Conservation (phyloP, 495 filamentous ascomycete genomes). For the Lophiotrema nucula region DNA sequence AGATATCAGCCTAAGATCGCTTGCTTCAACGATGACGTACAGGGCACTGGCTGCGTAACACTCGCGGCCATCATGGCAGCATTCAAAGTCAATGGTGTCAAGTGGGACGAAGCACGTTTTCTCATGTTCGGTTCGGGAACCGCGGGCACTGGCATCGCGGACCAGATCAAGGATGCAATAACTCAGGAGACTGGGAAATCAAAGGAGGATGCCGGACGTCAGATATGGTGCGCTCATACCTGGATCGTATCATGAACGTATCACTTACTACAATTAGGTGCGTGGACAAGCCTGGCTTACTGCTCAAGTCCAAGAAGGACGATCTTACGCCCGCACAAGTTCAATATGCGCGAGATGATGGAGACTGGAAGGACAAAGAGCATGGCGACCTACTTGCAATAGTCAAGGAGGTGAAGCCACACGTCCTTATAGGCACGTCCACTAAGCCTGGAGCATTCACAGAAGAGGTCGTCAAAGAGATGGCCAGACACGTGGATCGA, state of each 20-base stretch:
- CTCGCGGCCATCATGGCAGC: conserved; percentile 76
- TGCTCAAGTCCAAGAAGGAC: conserved; percentile 61
- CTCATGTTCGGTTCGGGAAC: conserved; percentile 79
- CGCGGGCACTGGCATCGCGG: conserved; percentile 84
- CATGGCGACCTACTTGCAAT: conserved; percentile 61
- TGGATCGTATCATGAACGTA: not conserved
- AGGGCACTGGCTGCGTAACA: conserved; percentile 86
- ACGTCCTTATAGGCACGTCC: conserved; percentile 81
- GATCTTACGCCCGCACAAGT: conserved; percentile 64
- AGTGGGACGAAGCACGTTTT: conserved; percentile 65
- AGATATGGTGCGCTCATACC: conserved; percentile 69
- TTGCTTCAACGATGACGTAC: conserved; percentile 92
- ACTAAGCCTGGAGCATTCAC: conserved; percentile 80
- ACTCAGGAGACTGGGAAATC: conserved; percentile 63
- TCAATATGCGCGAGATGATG: conserved; percentile 62
- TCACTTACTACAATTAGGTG: not conserved
- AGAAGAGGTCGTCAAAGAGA: conserved; percentile 67
- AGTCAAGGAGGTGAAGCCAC: conserved; percentile 70
- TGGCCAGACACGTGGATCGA: conserved; percentile 73
- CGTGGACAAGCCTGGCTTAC: conserved; percentile 79
- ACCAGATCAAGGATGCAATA: conserved; percentile 78
- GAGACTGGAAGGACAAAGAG: conserved; percentile 61
- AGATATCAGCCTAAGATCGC: conserved; percentile 67
- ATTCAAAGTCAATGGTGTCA: conserved; percentile 64
- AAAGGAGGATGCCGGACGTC: conserved; percentile 71